Base-by-base conservation (phyloP, 306 rosid genomes). In the Glycine soja region DNA sequence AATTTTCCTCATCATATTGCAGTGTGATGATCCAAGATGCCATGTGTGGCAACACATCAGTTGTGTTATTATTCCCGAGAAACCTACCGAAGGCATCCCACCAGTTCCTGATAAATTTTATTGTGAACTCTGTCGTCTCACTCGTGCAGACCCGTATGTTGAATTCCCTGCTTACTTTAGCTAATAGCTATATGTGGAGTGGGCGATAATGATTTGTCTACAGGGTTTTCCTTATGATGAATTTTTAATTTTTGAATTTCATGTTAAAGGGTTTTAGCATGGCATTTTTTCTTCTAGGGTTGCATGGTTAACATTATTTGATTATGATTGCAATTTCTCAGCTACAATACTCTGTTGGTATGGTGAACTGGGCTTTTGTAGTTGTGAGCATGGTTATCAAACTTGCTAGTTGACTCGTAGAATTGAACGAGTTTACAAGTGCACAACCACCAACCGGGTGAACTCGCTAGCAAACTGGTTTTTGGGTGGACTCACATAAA, bases 81-180 rank as follows among this genome's bases (percentile, higher is more conserved):
- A 93, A 82, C 95, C 95, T 61, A 84, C 82, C 77, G 99, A 96
- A 76, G 88, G 92, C 86, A 81, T 65, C 81, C 90, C 86, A 1
- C 88, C 88, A 50, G 87, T 87, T 77, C 97, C 99, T 59, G 95
- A 93, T 30, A 63, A 83, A 61, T 96, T 96, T 81, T 93, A 89
- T 76, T 96, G 99, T 84, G 98, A 89, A 86, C 70, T 90, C 54
- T 96, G 99, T 85, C 94, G 99, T 67, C 97, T 96, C 78, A 88
- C 45, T 57, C 99, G 99, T 13, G 97, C 99, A 85, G 98, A 96
- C 53, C 99, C 99, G 99, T 93, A 91, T 70, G 99, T 86, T 53
- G 54, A 76, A 53, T 72, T 76, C 56, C 56, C 46, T 42, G 82
- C n/a, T 59, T 70, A 10, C 42, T 85, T 85, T 76, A 63, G 79